Evolutionary conservation across 441 rosid species (phyloP).

Genomic region (Corymbia calophylla): DNA sequence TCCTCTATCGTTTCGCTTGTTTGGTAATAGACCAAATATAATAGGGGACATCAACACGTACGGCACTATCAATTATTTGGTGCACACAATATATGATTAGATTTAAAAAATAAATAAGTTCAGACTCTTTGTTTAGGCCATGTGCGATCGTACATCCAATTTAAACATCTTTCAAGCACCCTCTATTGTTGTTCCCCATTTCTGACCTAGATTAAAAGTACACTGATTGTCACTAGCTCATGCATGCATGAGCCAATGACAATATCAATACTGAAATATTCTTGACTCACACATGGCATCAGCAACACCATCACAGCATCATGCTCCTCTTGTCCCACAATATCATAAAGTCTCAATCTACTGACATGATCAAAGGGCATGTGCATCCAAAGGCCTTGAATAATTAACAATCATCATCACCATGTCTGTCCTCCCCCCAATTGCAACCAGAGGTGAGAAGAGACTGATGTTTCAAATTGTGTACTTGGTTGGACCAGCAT

Average conservation of each 20-base stretch:
- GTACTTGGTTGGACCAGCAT: not conserved
- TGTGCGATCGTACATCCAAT: not conserved
- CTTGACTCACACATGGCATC: not conserved
- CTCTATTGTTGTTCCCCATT: not conserved
- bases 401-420: not conserved
- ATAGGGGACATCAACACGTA: not conserved
- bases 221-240: not conserved
- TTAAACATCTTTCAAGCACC: not conserved
- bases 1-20: not conserved
- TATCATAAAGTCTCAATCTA: not conserved
- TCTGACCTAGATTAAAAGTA: not conserved
- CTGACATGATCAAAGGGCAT: not conserved
- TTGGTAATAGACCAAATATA: not conserved
- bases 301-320: not conserved
- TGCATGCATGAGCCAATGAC: not conserved
- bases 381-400: not conserved
- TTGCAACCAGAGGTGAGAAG: not conserved
- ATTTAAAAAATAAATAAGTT: not conserved
- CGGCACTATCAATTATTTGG: not conserved
- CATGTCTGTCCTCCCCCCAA: not conserved
- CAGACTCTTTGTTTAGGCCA: not conserved
- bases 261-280: not conserved
- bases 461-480: not conserved
- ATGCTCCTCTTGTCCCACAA: not conserved
- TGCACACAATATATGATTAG: not conserved